These are phyloP conservation scores for Hericium coralloides DNA, from an alignment of 768 basidiomycete species.

Conservation along the genomic window DNA sequence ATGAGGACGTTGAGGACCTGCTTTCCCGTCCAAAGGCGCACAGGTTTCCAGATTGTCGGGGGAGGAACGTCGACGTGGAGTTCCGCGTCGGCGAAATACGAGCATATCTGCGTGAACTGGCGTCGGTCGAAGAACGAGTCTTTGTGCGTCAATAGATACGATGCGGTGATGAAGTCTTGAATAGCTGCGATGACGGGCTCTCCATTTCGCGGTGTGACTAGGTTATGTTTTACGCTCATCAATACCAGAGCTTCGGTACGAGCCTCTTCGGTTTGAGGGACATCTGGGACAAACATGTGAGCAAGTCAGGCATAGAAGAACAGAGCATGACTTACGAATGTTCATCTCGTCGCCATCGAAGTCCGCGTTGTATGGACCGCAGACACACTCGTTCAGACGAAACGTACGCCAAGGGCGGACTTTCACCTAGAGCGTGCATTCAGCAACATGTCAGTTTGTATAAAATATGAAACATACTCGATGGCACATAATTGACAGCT, in stretches of 20 bases:
- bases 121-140: constrained; percentile 93
- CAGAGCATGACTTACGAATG: constrained; percentile 54
- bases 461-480: constrained; percentile 40
- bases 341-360: constrained; percentile 99
- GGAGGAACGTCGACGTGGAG: constrained; percentile 93
- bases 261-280: constrained; percentile 98
- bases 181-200: constrained; percentile 99
- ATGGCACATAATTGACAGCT: constrained; percentile 99
- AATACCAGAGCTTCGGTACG: constrained; percentile 93
- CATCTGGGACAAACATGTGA: constrained; percentile 45
- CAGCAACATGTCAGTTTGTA: not conserved
- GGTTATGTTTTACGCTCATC: constrained; percentile 94
- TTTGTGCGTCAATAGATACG: constrained; percentile 89
- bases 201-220: constrained; percentile 96
- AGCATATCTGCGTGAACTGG: constrained; percentile 95
- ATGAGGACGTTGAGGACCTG: constrained; percentile 97
- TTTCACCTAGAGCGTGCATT: constrained; percentile 46
- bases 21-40: constrained; percentile 94
- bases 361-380: constrained; percentile 98
- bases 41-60: constrained; percentile 89
- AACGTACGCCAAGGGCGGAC: constrained; percentile 97
- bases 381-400: constrained; percentile 97
- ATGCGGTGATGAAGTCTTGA: constrained; percentile 99
- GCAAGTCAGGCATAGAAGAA: constrained; percentile 1
- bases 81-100: constrained; percentile 86